Base-by-base conservation (phyloP, 805 yeast genomes). In the Candida qinlingensis region DNA sequence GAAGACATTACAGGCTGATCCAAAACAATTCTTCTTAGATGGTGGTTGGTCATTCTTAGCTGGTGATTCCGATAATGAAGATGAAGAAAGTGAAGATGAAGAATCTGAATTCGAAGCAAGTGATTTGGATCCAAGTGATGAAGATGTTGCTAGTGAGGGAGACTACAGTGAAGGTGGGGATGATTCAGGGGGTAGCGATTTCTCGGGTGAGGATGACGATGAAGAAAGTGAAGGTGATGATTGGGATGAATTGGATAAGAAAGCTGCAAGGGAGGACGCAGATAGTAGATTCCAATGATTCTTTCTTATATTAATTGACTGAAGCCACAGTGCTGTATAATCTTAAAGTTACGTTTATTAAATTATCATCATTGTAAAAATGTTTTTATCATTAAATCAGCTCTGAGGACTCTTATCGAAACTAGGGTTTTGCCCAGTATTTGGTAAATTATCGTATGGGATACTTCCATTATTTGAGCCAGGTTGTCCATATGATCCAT, bases 21-120 rank as follows among this genome's bases (percentile, higher is more conserved):
- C 99, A 11, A 89, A 89, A 64, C 92, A 89, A 62, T 94, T 94
- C 71, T 94, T 91, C 68, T 71, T 79, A 42, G 95, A 88, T 60
- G 99, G 98, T 48, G 99, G 99, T 46, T 94, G 99, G 99, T 77
- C 81, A 30, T 89, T 94, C 78, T 77, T 94, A 66, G 87, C 90
- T 30, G 92, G 94, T 39, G 92, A 83, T 41, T 90, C 91, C 25
- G 96, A 84, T 50, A 85, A 79, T 44, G 96, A 81, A 52, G 80
- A 73, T 33, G 86, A 77, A 42, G 86, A 79, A 39, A 49, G 53
- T 9, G 54, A 52, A 38, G 56, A 52, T 27, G 94, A 85, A 60
- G 95, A 85, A 60, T 67, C 72, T 42, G 76, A 72, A 48, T 72
- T 70, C 44, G 75, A 72, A 54, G 74, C 72, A 3, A 68, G 73